phyloP scores from a whole-genome alignment of 2,329 filamentous ascomycete species.

The Boeremia exigua region DNA sequence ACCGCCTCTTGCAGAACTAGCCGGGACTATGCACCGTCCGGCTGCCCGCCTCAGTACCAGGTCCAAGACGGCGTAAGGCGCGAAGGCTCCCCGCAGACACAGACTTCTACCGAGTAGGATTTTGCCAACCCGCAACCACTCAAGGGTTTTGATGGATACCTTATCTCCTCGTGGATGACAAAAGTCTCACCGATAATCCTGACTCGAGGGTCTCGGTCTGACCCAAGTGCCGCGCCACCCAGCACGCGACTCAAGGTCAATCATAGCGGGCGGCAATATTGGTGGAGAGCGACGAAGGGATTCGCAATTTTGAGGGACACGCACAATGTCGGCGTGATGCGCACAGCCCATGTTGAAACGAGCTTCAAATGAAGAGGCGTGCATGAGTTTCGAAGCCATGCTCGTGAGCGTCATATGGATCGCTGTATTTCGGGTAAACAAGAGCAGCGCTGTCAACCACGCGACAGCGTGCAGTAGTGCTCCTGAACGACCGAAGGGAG shows the following conservation, averaged over 20 bases:
- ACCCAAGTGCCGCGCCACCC: constrained; percentile 24
- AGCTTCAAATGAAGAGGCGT: constrained; percentile 24
- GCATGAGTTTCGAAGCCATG: constrained; percentile 28
- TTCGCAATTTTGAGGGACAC: constrained; percentile 15
- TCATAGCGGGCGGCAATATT: constrained; percentile 33
- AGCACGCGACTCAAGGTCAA: constrained; percentile 14
- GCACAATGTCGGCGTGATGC: constrained; percentile 29
- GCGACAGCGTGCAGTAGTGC: constrained; percentile 24
- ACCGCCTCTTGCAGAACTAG: constrained; percentile 23
- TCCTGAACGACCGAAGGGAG: constrained; percentile 2
- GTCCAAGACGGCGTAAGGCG: constrained; percentile 8
- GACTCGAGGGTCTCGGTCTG: constrained; percentile 23
- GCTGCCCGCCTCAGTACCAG: constrained; percentile 16
- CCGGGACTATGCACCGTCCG: constrained; percentile 16
- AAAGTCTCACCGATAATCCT: constrained; percentile 43
- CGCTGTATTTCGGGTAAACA: constrained; percentile 21
- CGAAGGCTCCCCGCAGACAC: constrained; percentile 2
- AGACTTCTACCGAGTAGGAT: constrained; percentile 6
- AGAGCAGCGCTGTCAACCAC: constrained; percentile 19
- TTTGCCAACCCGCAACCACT: constrained; percentile 12
- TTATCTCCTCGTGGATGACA: constrained; percentile 11
- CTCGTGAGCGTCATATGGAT: constrained; percentile 14
- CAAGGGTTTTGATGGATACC: constrained; percentile 11
- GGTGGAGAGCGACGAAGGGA: constrained; percentile 26
- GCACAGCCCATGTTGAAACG: constrained; percentile 34